Percentiles rank a stretch among this genome's conserved stretches.
phyloP scores from a whole-genome alignment of 1,284 basidiomycete species.

The Erythrobasidium hasegawianum region DNA sequence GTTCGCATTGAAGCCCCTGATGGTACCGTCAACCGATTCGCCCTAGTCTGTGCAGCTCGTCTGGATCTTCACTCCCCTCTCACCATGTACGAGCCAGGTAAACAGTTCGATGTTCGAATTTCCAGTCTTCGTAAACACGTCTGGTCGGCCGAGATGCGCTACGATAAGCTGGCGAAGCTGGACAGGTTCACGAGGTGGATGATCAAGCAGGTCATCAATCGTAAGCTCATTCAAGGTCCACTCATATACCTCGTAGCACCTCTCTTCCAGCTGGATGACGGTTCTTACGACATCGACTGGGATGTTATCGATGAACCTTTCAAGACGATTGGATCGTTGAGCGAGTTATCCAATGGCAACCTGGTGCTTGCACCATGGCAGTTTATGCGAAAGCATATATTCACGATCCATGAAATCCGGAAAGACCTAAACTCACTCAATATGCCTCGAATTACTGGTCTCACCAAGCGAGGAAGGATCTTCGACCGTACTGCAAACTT shows the following conservation, averaged over 20 bases:
- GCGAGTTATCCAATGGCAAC: conserved; percentile 17
- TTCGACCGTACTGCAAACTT: conserved; percentile 21
- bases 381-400: conserved; percentile 32
- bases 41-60: conserved; percentile 35
- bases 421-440: conserved; percentile 28
- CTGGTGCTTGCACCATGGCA: conserved; percentile 33
- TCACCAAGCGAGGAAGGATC: conserved; percentile 23
- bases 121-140: not conserved
- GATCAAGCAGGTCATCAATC: conserved; percentile 36
- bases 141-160: conserved; percentile 22
- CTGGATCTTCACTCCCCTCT: conserved; percentile 25
- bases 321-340: not conserved
- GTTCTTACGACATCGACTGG: conserved; percentile 37
- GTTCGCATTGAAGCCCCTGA: conserved; percentile 26
- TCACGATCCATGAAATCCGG: conserved; percentile 25
- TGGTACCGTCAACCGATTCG: conserved; percentile 16
- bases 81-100: conserved; percentile 5
- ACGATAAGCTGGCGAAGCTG: conserved; percentile 21
- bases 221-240: conserved; percentile 20
- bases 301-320: conserved; percentile 21
- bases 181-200: conserved; percentile 33
- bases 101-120: conserved; percentile 10
- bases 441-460: conserved; percentile 32
- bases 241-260: conserved; percentile 35
- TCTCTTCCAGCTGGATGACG: not conserved